These are phyloP conservation scores for Chytriomyces confervae DNA, from an alignment of 192 early-diverging fungal genomes.

Conservation along the genomic window DNA sequence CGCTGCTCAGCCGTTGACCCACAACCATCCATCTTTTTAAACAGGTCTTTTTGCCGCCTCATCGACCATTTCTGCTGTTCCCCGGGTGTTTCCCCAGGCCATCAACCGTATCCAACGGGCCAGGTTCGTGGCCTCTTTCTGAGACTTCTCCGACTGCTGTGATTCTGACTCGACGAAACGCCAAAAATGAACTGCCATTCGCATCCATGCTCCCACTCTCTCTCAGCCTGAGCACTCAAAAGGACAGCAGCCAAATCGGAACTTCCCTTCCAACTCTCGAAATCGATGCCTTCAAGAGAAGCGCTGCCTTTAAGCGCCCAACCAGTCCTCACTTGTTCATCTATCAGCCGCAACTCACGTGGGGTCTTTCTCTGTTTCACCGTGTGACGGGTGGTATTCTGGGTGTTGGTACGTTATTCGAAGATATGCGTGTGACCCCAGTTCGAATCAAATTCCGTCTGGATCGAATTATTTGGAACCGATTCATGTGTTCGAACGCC, in stretches of 20 bases:
- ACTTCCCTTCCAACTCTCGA: conserved; percentile 51
- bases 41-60: conserved; percentile 23
- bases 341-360: conserved; percentile 90
- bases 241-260: conserved; percentile 1
- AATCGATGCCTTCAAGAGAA: conserved; percentile 51
- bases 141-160: too few relatives aligned
- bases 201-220: neutral
- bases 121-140: neutral
- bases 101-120: neutral
- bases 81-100: conserved; percentile 6
- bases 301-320: conserved; percentile 67
- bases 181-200: neutral
- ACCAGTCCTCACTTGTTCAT: conserved; percentile 84
- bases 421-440: neutral
- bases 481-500: neutral
- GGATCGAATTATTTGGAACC: neutral
- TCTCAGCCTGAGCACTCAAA: neutral
- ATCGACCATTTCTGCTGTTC: conserved; percentile 4
- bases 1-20: neutral
- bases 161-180: neutral
- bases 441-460: too few relatives aligned
- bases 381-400: conserved; percentile 79
- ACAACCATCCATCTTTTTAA: neutral
- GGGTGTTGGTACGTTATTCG: conserved; percentile 62
- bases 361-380: conserved; percentile 73